Conservation (phyloP, 2,329 filamentous ascomycete genomes). For the Conoideocrella luteorostrata region DNA sequence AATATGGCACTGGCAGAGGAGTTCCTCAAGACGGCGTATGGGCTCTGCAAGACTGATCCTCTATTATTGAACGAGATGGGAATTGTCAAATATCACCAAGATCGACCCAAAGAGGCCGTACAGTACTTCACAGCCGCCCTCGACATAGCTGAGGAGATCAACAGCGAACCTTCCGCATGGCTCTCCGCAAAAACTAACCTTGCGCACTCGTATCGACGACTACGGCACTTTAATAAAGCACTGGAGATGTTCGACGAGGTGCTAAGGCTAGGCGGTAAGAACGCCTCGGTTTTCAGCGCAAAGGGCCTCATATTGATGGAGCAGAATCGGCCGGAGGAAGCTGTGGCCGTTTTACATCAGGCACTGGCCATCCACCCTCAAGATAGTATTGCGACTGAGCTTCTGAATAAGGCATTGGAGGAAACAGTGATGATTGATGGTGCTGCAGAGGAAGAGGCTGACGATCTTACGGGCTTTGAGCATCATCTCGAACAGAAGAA, state of each 20-base stretch:
- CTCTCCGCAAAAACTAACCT: slow-evolving; percentile 81
- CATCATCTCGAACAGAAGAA: slow-evolving; percentile 42
- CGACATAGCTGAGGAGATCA: slow-evolving; percentile 69
- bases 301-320: slow-evolving; percentile 83
- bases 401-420: slow-evolving; percentile 65
- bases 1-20: slow-evolving; percentile 92
- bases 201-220: slow-evolving; percentile 75
- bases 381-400: slow-evolving; percentile 73
- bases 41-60: slow-evolving; percentile 76
- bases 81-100: slow-evolving; percentile 90
- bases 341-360: slow-evolving; percentile 77
- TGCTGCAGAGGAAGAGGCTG: slow-evolving; percentile 39
- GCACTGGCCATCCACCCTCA: slow-evolving; percentile 72
- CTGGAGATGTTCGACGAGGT: slow-evolving; percentile 82
- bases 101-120: slow-evolving; percentile 67
- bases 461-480: slow-evolving; percentile 46
- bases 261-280: slow-evolving; percentile 72
- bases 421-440: slow-evolving; percentile 47
- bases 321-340: slow-evolving; percentile 65
- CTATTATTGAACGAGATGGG: slow-evolving; percentile 93
- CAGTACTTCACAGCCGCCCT: slow-evolving; percentile 74
- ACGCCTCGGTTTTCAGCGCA: slow-evolving; percentile 69
- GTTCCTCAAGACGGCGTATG: slow-evolving; percentile 85
- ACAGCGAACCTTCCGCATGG: slow-evolving; percentile 76
- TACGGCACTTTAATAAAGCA: slow-evolving; percentile 62